Conservation (phyloP, 495 filamentous ascomycete species). For the Lasiosphaeriaceae sp. region DNA sequence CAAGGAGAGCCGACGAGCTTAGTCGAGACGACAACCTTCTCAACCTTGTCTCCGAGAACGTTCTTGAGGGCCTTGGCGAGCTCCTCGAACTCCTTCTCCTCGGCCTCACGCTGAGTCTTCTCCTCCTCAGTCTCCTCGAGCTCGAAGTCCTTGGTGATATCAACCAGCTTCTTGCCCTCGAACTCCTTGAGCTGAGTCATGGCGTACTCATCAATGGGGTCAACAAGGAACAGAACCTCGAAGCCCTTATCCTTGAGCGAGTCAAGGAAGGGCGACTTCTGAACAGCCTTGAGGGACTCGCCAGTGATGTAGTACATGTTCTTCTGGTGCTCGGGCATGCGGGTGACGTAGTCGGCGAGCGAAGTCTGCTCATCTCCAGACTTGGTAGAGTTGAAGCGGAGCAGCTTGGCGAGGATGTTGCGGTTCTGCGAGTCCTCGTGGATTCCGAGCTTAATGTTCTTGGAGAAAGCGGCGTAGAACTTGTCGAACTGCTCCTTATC, state of each 20-base stretch:
- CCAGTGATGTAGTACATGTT: constrained; percentile 99
- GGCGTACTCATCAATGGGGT: constrained; percentile 99
- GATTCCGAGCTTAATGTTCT: constrained; percentile 99
- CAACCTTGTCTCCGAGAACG: constrained; percentile 97
- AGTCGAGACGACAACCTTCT: constrained; percentile 99
- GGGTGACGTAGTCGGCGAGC: constrained; percentile 92
- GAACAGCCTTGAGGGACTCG: constrained; percentile 96
- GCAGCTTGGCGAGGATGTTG: constrained; percentile 87
- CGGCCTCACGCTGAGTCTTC: constrained; percentile 92
- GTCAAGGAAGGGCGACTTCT: constrained; percentile 98
- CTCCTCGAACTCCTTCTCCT: constrained; percentile 95
- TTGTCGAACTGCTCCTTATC: constrained; percentile 99
- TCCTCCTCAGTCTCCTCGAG: constrained; percentile 99
- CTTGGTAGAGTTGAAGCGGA: constrained; percentile 98
- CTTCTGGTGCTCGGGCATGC: constrained; percentile 99
- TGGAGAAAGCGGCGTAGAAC: constrained; percentile 99
- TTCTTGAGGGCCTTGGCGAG: constrained; percentile 97
- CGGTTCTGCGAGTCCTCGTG: constrained; percentile 99
- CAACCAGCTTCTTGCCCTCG: constrained; percentile 98
- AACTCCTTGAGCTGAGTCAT: constrained; percentile 99
- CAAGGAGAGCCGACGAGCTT: constrained; percentile 94
- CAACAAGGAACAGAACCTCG: constrained; percentile 97
- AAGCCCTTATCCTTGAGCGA: constrained; percentile 99
- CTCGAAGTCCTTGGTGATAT: constrained; percentile 99
- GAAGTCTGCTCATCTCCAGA: constrained; percentile 94